Conservation (phyloP, 179 eudicot species). For the Spinacia oleracea region DNA sequence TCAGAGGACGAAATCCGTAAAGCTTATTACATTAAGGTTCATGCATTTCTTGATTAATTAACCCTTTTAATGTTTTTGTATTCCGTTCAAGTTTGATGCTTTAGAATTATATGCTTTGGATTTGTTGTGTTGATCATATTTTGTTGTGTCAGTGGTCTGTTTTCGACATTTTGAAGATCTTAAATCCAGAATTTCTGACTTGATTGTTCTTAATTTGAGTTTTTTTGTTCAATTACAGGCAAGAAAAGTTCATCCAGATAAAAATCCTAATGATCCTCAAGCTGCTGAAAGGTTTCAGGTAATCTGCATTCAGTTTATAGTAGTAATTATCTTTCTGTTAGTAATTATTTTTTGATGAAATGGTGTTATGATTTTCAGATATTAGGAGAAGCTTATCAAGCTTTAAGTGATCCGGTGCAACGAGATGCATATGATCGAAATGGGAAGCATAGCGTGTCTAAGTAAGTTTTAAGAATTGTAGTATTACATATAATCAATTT, state of each 20-base stretch:
- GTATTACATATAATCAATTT: slow-evolving; percentile 13
- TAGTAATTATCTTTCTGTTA: background rate
- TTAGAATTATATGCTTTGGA: background rate
- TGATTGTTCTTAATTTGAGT: background rate
- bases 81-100: background rate
- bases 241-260: slow-evolving; percentile 88
- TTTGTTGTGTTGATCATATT: background rate
- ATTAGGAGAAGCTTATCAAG: slow-evolving; percentile 93
- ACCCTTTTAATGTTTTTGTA: background rate
- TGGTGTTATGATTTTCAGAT: slow-evolving; percentile 38
- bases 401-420: slow-evolving; percentile 78
- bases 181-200: background rate
- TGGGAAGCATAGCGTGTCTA: slow-evolving; percentile 75
- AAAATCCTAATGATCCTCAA: slow-evolving; percentile 81
- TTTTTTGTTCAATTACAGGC: slow-evolving; percentile 46
- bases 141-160: background rate
- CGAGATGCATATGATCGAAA: slow-evolving; percentile 81
- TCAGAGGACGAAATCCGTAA: slow-evolving; percentile 81
- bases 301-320: slow-evolving; percentile 10
- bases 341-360: background rate
- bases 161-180: background rate
- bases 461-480: slow-evolving; percentile 37
- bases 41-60: background rate
- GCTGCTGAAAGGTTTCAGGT: slow-evolving; percentile 96
- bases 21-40: slow-evolving; percentile 89